Conservation (phyloP, 257 asterid species). For the Solanum piurae region DNA sequence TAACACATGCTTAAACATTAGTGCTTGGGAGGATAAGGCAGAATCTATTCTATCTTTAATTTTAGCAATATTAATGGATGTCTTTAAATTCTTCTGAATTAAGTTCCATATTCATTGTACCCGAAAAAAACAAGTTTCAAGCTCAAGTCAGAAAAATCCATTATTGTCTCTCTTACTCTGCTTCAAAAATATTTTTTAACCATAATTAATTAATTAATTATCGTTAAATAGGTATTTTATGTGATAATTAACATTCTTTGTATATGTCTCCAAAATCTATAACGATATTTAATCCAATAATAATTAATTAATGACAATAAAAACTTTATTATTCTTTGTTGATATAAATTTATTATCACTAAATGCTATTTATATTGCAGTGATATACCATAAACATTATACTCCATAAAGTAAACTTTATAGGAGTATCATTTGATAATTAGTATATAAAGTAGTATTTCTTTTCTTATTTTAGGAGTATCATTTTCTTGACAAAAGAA, state of each 20-base stretch:
- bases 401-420: background rate
- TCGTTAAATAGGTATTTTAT: too few species aligned
- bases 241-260: too few species aligned
- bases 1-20: background rate
- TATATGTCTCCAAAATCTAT: rapidly evolving
- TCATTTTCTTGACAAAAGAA: background rate
- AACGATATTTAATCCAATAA: too few species aligned
- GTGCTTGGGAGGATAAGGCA: background rate
- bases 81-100: background rate
- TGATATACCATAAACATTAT: background rate
- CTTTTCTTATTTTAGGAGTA: background rate
- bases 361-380: background rate
- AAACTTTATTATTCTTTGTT: too few species aligned
- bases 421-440: background rate
- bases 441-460: background rate
- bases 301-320: too few species aligned
- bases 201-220: too few species aligned
- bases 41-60: background rate
- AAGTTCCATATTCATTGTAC: background rate
- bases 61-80: background rate
- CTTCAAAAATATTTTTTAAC: background rate
- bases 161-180: background rate
- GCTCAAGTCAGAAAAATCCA: background rate
- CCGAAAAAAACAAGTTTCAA: background rate
- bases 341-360: background rate